A percentile compares a stretch with the other conserved stretches of the same genome.
Conservation (phyloP, 805 yeast genomes). For the Ogataea ganodermae region DNA sequence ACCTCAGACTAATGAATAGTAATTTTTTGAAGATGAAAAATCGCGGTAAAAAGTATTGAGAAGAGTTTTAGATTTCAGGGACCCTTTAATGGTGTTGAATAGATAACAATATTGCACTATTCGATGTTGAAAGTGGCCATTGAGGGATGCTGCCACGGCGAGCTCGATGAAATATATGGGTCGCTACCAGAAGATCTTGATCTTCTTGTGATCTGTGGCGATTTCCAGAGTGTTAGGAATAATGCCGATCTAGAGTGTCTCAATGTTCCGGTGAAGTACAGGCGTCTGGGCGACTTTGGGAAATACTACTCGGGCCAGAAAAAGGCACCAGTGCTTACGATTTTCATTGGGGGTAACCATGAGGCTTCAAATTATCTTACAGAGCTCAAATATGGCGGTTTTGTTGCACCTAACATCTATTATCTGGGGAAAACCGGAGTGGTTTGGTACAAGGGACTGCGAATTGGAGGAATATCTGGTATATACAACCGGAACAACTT, state of each 20-base stretch:
- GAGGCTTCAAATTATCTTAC: constrained; percentile 80
- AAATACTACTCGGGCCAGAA: constrained; percentile 62
- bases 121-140: constrained; percentile 53
- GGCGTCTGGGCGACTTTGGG: constrained; percentile 75
- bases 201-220: constrained; percentile 81
- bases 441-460: constrained; percentile 71
- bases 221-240: constrained; percentile 80
- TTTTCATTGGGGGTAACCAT: constrained; percentile 94
- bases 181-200: constrained; percentile 42
- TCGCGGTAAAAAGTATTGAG: constrained; percentile 1
- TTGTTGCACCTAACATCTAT: constrained; percentile 87
- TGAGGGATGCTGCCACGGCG: constrained; percentile 92
- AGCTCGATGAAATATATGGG: constrained; percentile 58
- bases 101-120: not conserved
- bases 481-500: constrained; percentile 63
- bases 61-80: no score
- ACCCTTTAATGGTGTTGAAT: not conserved
- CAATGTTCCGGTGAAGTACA: constrained; percentile 79
- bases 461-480: constrained; percentile 84
- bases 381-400: constrained; percentile 83
- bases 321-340: constrained; percentile 72
- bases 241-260: constrained; percentile 64
- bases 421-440: constrained; percentile 79
- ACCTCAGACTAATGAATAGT: not conserved
- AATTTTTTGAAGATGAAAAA: not conserved